Evolutionary conservation across 1,139 yeast genomes (phyloP).

Genomic region (Debaryomyces sp.): DNA sequence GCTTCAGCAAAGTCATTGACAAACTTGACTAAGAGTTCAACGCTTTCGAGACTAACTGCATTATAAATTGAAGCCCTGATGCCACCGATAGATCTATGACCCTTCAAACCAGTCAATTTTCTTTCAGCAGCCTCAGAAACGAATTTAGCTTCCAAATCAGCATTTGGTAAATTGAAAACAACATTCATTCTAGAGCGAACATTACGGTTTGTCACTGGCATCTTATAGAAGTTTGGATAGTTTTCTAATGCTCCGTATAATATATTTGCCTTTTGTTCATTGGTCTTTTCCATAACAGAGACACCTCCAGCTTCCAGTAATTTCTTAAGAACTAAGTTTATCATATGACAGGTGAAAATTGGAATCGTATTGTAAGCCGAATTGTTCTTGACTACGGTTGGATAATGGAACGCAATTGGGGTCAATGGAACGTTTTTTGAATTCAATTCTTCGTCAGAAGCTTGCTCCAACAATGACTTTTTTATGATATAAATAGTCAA

Average conservation of each 20-base stretch:
- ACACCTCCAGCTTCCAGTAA: conserved; percentile 64
- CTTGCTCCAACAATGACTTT: conserved; percentile 71
- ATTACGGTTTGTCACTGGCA: conserved; percentile 60
- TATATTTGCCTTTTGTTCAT: conserved; percentile 59
- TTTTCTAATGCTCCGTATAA: conserved; percentile 68
- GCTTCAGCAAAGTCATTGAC: conserved; percentile 63
- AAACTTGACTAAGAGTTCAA: conserved; percentile 59
- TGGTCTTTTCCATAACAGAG: conserved; percentile 54
- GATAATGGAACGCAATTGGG: conserved; percentile 88
- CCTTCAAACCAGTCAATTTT: conserved; percentile 76
- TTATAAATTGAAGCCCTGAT: conserved; percentile 92
- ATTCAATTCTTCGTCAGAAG: conserved; percentile 62
- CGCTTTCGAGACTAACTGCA: conserved; percentile 73
- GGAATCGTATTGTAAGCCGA: conserved; percentile 96
- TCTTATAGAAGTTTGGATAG: conserved; percentile 61
- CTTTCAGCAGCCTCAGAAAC: conserved; percentile 55
- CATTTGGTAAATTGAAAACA: conserved; percentile 74
- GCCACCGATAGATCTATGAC: conserved; percentile 97
- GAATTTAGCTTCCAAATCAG: conserved; percentile 67
- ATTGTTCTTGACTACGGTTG: conserved; percentile 83
- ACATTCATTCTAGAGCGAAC: conserved; percentile 90
- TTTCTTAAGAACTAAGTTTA: conserved; percentile 72
- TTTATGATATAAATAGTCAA: conserved; percentile 87
- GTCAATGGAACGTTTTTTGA: conserved; percentile 67
- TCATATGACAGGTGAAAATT: conserved; percentile 83